Base-by-base conservation (phyloP, 2,329 filamentous ascomycete genomes). In the Diaporthe ampelina region DNA sequence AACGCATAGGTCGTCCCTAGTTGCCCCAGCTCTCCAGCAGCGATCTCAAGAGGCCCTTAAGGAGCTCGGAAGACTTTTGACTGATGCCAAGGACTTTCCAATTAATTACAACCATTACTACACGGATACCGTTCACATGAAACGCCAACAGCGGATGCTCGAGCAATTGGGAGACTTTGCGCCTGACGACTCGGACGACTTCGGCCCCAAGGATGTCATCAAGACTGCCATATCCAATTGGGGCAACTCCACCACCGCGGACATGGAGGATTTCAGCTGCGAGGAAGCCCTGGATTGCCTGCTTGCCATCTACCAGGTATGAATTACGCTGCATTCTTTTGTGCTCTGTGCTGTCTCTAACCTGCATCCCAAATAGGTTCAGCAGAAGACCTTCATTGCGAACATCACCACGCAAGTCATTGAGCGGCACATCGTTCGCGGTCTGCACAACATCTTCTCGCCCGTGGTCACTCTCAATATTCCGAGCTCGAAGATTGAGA, bases 41-140 rank as follows among this genome's bases (percentile, higher is more conserved):
- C 68, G 43, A 1, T 11, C 11, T 0, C 19, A 67, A 32, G 32
- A 15, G 0, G 37, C 48, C 5, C 4, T 54, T 3, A 8, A 52
- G 0, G 73, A 74, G 15, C 13, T 74, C 17, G 1, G 37, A 0
- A 65, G 61, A 5, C 58, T 74, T 3, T 7, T 74, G 10, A 7
- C 19, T 0, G 73, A 74, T 9, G 4, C 2, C 10, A 59, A 26
- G 19, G 26, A 29, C 9, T 29, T 50, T 11, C 73, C 73, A 0
- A 59, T 74, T 11, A 74, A 74, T 11, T 74, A 72, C 54, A 68
- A 74, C 17, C 59, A 72, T 8, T 68, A 74, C 5, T 72, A 72
- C 43, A 74, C 73, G 0, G 52, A 74, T 9, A 72, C 29, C 0
- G 37, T 74, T 0, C 58, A 72, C 21, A 59, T 9, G 17, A 65